Base-by-base conservation (phyloP, 768 basidiomycete genomes). In the Collybia nuda region DNA sequence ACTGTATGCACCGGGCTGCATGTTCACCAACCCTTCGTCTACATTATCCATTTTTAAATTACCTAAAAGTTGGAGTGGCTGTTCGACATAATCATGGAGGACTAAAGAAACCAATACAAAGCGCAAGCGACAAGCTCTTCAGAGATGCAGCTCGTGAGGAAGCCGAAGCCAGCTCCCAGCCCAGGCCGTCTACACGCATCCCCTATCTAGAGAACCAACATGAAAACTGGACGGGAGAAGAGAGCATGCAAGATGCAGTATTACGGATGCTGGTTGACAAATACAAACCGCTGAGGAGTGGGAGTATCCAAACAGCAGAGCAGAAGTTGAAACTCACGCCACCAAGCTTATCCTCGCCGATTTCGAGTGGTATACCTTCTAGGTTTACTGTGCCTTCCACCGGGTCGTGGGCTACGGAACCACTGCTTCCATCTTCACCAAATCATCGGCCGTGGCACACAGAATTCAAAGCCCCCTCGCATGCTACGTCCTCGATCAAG, bases 251-350 rank as follows among this genome's bases (percentile, higher is more conserved):
- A 47, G 84, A 89, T 67, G 78, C 84, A 0, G 84, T 93, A 0
- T 72, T 91, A 15, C 79, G 90, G 18, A 93, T 95, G 89, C 76
- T 93, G 5, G 77, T 92, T 28, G 91, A 93, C 72, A 88, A 90
- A 62, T 85, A 93, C 72, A 92, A 88, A 66, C 90, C 91, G 1
- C 67, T 92, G 28, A 77, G 88, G n/a, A 77, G 72, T 7, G 84
- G 81, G 7, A 63, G 69, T 9, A 76, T 88, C 38, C 66, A 72
- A 53, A 74, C 78, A 1, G 86, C 87, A 5, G 87, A 90, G 44
- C 72, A 88, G 62, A 88, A 84, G 63, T 56, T 89, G 45, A 84
- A 77, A 63, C 67, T 73, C 39, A 64, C 70, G 1, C 77, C 75
- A 1, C 79, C 79, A 4, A 68, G 60, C 29, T 59, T 81, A 39